These are phyloP conservation scores for Plectosphaerella plurivora DNA, from an alignment of 2,329 filamentous ascomycete species.

Conservation along the genomic window DNA sequence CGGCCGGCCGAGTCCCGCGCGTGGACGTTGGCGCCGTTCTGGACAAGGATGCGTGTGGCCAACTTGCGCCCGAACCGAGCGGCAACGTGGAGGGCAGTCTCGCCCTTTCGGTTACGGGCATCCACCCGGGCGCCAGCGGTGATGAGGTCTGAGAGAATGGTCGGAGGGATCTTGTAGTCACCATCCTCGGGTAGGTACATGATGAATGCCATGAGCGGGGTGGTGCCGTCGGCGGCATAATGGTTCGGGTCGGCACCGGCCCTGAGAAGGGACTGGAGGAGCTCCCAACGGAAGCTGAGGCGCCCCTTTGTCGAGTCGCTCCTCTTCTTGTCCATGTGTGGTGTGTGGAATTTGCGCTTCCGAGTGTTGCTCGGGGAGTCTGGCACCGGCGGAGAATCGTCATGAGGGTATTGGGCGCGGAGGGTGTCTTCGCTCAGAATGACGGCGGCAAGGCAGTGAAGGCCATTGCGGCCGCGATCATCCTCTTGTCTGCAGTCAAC, in stretches of 20 bases:
- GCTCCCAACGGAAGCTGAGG: slow-evolving; percentile 18
- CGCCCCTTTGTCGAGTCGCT: slow-evolving; percentile 26
- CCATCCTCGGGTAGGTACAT: slow-evolving; percentile 45
- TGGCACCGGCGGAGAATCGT: slow-evolving; percentile 12
- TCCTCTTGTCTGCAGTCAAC: slow-evolving; percentile 31
- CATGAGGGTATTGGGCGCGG: slow-evolving; percentile 23
- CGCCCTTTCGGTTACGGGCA: slow-evolving; percentile 47
- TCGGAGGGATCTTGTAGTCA: slow-evolving; percentile 39
- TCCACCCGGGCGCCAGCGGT: slow-evolving; percentile 38
- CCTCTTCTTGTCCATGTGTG: slow-evolving; percentile 17
- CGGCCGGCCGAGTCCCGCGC: slow-evolving; percentile 38
- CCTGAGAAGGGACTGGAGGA: slow-evolving; percentile 24
- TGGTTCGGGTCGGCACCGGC: slow-evolving; percentile 44
- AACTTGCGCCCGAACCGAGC: slow-evolving; percentile 49
- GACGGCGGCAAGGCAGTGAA: slow-evolving; percentile 54
- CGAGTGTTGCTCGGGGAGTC: slow-evolving; percentile 16
- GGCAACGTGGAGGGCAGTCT: slow-evolving; percentile 52
- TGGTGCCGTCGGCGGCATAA: slow-evolving; percentile 46
- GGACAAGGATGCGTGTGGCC: slow-evolving; percentile 40
- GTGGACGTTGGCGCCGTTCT: slow-evolving; percentile 42
- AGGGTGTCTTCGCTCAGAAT: slow-evolving; percentile 37
- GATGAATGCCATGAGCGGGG: slow-evolving; percentile 52
- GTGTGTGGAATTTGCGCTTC: slow-evolving; percentile 28
- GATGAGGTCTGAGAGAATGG: slow-evolving; percentile 39
- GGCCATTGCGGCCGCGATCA: slow-evolving; percentile 45